phyloP scores from a whole-genome alignment of 164 flowering plant species.

The Nymphaea thermarum region DNA sequence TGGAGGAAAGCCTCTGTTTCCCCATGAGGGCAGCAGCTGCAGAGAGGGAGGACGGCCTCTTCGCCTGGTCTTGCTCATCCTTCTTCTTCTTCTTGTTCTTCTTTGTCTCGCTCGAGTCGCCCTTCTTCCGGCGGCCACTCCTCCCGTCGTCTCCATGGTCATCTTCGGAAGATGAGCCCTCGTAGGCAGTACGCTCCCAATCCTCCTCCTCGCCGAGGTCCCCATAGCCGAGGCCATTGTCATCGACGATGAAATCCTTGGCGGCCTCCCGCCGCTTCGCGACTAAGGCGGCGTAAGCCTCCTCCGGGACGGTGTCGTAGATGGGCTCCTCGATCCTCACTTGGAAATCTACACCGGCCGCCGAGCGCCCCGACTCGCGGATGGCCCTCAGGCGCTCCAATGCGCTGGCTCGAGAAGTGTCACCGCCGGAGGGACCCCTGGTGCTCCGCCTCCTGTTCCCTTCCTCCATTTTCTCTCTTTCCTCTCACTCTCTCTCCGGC shows the following conservation, averaged over 20 bases:
- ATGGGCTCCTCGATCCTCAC: constrained; percentile 71
- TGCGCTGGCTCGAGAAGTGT: constrained; percentile 26
- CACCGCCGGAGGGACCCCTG: constrained; percentile 35
- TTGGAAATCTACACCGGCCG: constrained; percentile 23
- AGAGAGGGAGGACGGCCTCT: constrained; percentile 42
- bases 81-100: constrained; percentile 35
- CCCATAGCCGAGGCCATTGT: constrained; percentile 68
- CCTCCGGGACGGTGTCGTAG: constrained; percentile 68
- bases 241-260: constrained; percentile 68
- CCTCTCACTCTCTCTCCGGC: constrained; percentile 4
- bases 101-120: constrained; percentile 8
- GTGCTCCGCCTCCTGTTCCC: constrained; percentile 30
- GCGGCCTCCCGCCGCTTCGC: constrained; percentile 62
- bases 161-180: constrained; percentile 47
- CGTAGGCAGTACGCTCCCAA: constrained; percentile 44
- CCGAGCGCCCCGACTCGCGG: constrained; percentile 43
- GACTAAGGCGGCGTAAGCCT: constrained; percentile 59
- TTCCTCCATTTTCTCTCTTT: constrained; percentile 23
- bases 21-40: constrained; percentile 93
- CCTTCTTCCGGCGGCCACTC: not conserved
- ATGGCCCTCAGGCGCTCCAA: constrained; percentile 57
- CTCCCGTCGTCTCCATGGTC: constrained; percentile 27
- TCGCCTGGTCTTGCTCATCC: constrained; percentile 37
- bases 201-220: constrained; percentile 93
- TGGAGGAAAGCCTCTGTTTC: constrained; percentile 61